Base-by-base conservation (phyloP, 257 asterid genomes). In the Penstemon barbatus region DNA sequence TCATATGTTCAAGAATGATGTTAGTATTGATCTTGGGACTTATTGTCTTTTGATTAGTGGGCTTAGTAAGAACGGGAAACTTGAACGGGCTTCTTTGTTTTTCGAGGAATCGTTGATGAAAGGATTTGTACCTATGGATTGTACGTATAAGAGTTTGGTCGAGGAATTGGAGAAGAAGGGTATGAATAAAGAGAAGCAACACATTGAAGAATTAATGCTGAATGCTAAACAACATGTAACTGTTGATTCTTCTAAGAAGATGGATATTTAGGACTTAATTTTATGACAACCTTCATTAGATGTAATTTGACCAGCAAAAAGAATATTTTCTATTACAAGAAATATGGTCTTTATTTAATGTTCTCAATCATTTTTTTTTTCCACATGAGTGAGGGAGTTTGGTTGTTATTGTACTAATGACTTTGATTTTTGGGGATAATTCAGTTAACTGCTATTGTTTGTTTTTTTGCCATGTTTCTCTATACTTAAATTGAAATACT, bases 1-100 rank as follows among this genome's bases (percentile, higher is more conserved):
- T 48, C 99, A 91, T 73, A 89, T 94, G 99, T 87, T 85, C 73
- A 77, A 72, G 68, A 89, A 91, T 38, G 83, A 87, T 54, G 82
- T 94, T 40, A 71, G 90, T 75, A 63, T 87, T 46, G 96, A 89
- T 76, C 84, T 75, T 7, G 96, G 97, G 15, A 84, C 81, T 1
- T 94, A 94, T 72, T 69, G 81, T 11, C 86, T 87, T 71, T 66
- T 94, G 81, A 68, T 94, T 39, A 72, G 65, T 13, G 84, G 92
- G 51, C 89, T 94, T 15, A 68, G 88, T 36, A 78, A 63, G 74
- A 83, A 63, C 5, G 94, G 87, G 70, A 80, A 74, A 40, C 73
- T 77, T 8, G 86, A 83, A 11, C 75, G 70, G 0, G 96, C 97
- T 58, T 90, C 86, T 77, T 69, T 74, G 15, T 79, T 87, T 45